Evolutionary conservation across 179 eudicot genomes (phyloP), one percentile per base, ranked within the genome.

Genomic region (Heliamphora pulchella): DNA sequence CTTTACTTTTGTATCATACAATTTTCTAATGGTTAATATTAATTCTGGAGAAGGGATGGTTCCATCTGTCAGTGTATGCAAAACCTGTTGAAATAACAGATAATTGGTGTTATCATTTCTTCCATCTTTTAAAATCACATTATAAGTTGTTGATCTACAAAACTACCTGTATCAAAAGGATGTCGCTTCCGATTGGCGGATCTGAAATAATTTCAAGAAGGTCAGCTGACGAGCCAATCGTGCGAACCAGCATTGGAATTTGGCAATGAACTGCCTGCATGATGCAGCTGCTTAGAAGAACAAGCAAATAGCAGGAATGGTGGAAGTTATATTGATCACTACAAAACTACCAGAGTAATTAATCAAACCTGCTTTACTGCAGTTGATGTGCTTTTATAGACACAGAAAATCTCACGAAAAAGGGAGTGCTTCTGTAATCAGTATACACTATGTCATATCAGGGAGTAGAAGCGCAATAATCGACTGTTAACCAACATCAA

Each of bases 11-110:
- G 91, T 84, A 80, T 91, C 91, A 67, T 88, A 94, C 58, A 96
- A 83, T 77, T 86, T 89, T 83, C 86, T 92, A 59, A 94, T 83
- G 17, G 92, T 91, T 64, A 63, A 81, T 76, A 96, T 81, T 81
- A 96, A 84, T 79, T 91, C 93, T 51, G 92, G 83, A 61, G 98
- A 89, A 71, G 99, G 99, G 87, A 81, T 80, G 46, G 84, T 86
- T 85, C 97, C 97, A 72, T 94, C 99, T 20, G 97, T 96, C 51
- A 96, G 89, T 13, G 88, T 94, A 84, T 92, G 91, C 89, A 96
- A 84, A 87, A 96, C 97, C 99, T 96, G 87, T 63, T 69, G 68
- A 76, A 53, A 55, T 13, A 77, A 67, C 22, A 55, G 41, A 80
- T 13, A 53, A 63, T 22, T 2, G 5, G 41, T 18, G 31, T 66